Percentiles rank a stretch among this genome's conserved stretches.
Evolutionary conservation across 75 land plant species (phyloP).

Genomic region (Sequoia sempervirens): DNA sequence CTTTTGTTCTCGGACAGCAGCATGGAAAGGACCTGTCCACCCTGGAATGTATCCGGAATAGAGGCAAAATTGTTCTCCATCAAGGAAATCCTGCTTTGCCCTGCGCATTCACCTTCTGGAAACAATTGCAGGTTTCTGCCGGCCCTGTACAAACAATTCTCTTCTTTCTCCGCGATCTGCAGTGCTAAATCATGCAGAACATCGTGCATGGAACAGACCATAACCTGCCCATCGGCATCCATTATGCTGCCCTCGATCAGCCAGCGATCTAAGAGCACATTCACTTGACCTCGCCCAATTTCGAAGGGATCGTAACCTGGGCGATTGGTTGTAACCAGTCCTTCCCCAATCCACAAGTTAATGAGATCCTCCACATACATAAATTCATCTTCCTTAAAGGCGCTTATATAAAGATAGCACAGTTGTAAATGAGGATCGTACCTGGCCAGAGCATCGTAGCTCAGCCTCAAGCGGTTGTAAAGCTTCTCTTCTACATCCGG

Average conservation of each 20-base stretch:
- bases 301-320: neutral
- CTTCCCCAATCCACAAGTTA: slow-evolving; percentile 14
- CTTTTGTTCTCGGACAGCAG: neutral
- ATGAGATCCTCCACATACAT: slow-evolving; percentile 12
- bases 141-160: neutral
- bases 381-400: slow-evolving; percentile 14
- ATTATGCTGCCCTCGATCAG: neutral
- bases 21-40: neutral
- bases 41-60: neutral
- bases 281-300: neutral
- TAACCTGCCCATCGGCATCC: neutral
- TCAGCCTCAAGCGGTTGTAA: slow-evolving; percentile 14
- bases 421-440: slow-evolving; percentile 1
- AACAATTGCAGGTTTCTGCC: neutral
- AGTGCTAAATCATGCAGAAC: slow-evolving; percentile 10
- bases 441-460: slow-evolving; percentile 11
- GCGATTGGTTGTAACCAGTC: neutral
- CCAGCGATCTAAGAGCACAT: neutral
- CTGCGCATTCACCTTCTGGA: neutral
- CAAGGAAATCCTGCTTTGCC: neutral
- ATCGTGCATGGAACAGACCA: slow-evolving; percentile 7
- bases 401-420: slow-evolving; percentile 16
- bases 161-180: neutral
- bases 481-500: slow-evolving; percentile 15
- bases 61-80: neutral